Percentiles rank a stretch among this genome's conserved stretches.
Conservation (phyloP, 2,329 filamentous ascomycete species). For the Mycosphaerella sp. region DNA sequence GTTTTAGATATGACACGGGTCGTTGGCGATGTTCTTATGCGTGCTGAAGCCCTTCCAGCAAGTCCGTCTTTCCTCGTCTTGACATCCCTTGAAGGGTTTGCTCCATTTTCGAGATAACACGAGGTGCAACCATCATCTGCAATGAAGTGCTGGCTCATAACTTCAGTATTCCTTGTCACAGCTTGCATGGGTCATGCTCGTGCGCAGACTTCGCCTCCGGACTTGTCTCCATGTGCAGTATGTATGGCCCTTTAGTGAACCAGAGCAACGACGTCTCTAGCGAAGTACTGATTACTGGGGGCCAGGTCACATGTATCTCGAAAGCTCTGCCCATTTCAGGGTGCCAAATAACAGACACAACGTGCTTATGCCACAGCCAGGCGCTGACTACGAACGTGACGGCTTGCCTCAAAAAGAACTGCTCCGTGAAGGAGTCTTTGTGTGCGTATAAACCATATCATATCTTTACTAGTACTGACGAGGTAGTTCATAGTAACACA, state of each 20-base stretch:
- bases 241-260: background rate
- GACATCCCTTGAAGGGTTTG: background rate
- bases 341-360: slow-evolving; percentile 13
- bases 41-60: background rate
- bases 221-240: background rate
- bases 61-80: background rate
- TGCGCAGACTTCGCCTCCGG: background rate
- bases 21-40: background rate
- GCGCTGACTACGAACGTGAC: background rate
- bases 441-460: background rate
- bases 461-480: background rate
- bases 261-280: background rate
- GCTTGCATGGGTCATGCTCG: background rate
- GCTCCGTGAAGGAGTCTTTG: slow-evolving; percentile 8
- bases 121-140: background rate
- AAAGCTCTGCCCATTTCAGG: background rate
- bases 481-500: background rate
- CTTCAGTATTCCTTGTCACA: background rate
- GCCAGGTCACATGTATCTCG: background rate
- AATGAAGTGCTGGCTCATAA: background rate
- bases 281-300: background rate
- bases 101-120: background rate
- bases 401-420: slow-evolving; percentile 6
- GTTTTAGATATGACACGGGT: background rate
- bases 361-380: slow-evolving; percentile 3